Percentiles rank a stretch among this genome's conserved stretches.
phyloP scores from a whole-genome alignment of 192 early-diverging fungal genomes.

The Haplosporangium gracile region DNA sequence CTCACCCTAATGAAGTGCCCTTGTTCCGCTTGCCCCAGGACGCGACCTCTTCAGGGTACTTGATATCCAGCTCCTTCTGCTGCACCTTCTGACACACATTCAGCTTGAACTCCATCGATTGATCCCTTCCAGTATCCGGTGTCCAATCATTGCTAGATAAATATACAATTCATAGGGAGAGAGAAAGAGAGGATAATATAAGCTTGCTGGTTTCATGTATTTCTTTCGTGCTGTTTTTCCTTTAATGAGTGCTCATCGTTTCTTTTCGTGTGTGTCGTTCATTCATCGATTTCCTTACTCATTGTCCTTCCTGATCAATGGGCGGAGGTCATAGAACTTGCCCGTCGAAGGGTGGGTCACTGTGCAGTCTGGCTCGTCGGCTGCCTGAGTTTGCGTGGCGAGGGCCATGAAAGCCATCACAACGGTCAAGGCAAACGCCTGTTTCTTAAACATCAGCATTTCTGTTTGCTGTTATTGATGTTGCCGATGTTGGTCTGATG shows the following conservation, averaged over 20 bases:
- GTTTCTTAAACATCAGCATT: slow-evolving; percentile 26
- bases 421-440: slow-evolving; percentile 13
- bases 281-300: slow-evolving; percentile 23
- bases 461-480: background rate
- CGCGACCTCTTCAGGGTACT: slow-evolving; percentile 35
- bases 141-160: slow-evolving; percentile 36
- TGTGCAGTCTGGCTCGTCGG: slow-evolving; percentile 40
- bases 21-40: slow-evolving; percentile 49
- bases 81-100: slow-evolving; percentile 45
- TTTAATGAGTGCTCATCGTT: background rate
- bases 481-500: no score
- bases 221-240: background rate
- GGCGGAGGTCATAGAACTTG: slow-evolving; percentile 49
- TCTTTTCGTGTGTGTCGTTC: background rate
- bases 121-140: slow-evolving; percentile 34
- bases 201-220: background rate
- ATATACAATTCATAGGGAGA: background rate
- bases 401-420: slow-evolving; percentile 14
- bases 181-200: no score
- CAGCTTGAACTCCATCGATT: slow-evolving; percentile 25
- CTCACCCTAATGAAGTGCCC: slow-evolving; percentile 51
- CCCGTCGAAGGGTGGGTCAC: slow-evolving; percentile 41
- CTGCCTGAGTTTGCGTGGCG: slow-evolving; percentile 8
- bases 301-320: slow-evolving; percentile 40
- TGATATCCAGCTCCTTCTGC: slow-evolving; percentile 38